Base-by-base conservation (phyloP, 306 rosid genomes). In the Canavalia gladiata region DNA sequence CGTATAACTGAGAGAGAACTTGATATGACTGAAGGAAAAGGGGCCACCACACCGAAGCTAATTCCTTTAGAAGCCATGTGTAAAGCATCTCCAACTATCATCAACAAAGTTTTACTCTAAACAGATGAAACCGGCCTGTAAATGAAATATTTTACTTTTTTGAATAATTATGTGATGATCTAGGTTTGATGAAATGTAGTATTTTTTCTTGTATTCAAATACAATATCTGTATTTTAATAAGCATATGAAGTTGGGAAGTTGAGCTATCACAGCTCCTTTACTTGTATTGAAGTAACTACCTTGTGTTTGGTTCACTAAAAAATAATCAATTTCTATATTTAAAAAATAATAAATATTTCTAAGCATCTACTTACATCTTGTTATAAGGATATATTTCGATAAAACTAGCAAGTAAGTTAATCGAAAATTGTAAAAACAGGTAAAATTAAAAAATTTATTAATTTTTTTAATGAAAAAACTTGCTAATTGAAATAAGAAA, bases 1-100 rank as follows among this genome's bases (percentile, higher is more conserved):
- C 72, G 76, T 65, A 34, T 30, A 5, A 81, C 46, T 46, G 81
- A 55, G 60, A 1, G 66, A 33, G 54, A 81, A 46, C 45, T 81
- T 66, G 85, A 81, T 45, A 74, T 81, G 76, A 74, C n/a, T 7
- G 85, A 81, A 81, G 85, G 85, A 11, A 81, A 74, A 65, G 85
- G 81, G 2, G 68, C 62, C 2, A 74, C 81, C 57, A 54, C 56
- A 0, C 81, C 85, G 0, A 81, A 74, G 39, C 34, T 46, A 11
- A 43, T 81, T 74, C 80, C 84, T 0, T 74, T 81, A 13, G 81
- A 74, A 54, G 85, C 81, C 0, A 54, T 74, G 75, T 74, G 85
- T 56, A 55, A 66, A 35, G 70, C 85, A 54, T 34, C 69, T 1
- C 45, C 54, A 33, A 42, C 11, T 52, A 46, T 74, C 43, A 50